Percentiles rank a stretch among this genome's conserved stretches.
Conservation (phyloP, 2,329 filamentous ascomycete genomes). For the Verticillium longisporum region DNA sequence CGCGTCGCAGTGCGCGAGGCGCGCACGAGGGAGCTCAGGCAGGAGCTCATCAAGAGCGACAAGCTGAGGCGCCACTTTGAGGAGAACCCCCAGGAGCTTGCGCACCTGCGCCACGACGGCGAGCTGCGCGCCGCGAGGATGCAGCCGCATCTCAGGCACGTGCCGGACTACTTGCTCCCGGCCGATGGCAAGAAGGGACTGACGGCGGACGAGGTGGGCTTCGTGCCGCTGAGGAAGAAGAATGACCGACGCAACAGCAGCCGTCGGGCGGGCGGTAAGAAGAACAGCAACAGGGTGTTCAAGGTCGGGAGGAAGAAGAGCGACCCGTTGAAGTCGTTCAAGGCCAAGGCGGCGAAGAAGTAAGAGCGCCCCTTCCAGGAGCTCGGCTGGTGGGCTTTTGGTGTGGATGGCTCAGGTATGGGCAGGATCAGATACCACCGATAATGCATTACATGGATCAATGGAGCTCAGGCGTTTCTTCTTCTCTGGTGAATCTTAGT, state of each 20-base stretch:
- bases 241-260: constrained; percentile 1
- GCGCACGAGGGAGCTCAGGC: constrained; percentile 75
- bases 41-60: constrained; percentile 88
- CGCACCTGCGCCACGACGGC: constrained; percentile 82
- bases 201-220: constrained; percentile 62
- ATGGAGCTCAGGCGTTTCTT: neutral
- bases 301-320: constrained; percentile 57
- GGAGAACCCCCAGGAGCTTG: constrained; percentile 86
- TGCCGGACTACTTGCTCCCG: constrained; percentile 89
- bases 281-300: constrained; percentile 37
- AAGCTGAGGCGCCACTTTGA: constrained; percentile 95
- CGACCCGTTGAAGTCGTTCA: constrained; percentile 88
- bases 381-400: neutral
- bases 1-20: constrained; percentile 86
- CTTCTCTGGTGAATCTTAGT: too few species aligned
- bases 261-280: constrained; percentile 35
- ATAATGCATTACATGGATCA: neutral
- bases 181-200: constrained; percentile 57
- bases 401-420: neutral
- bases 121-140: constrained; percentile 77
- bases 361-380: constrained; percentile 19
- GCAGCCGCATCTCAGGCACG: constrained; percentile 76
- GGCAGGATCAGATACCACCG: neutral
- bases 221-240: constrained; percentile 59
- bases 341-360: constrained; percentile 43